Conservation (phyloP, 352 stramenopile species). For the Pythium folliculosum region DNA sequence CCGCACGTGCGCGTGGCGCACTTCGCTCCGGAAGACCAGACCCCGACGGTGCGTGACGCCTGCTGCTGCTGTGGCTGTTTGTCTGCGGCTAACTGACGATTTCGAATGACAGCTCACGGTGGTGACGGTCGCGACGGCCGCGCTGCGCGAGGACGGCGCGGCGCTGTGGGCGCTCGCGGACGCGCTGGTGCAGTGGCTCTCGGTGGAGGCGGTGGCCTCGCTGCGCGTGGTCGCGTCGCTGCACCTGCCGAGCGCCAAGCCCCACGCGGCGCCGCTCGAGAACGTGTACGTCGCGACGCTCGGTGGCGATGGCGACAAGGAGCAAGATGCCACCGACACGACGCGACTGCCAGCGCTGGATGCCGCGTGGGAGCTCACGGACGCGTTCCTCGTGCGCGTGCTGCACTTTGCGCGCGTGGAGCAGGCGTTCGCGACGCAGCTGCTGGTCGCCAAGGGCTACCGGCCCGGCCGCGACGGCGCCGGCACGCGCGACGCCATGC, state of each 20-base stretch:
- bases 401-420: slow-evolving; percentile 61
- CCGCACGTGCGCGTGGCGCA: neutral
- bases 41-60: neutral
- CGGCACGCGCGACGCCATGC: slow-evolving; percentile 52
- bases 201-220: slow-evolving; percentile 34
- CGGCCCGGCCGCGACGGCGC: slow-evolving; percentile 51
- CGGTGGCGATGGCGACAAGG: slow-evolving; percentile 10
- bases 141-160: slow-evolving; percentile 16
- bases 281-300: slow-evolving; percentile 50
- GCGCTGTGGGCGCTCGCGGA: slow-evolving; percentile 50
- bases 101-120: slow-evolving; percentile 28
- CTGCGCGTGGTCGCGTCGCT: slow-evolving; percentile 53
- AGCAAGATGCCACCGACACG: neutral
- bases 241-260: slow-evolving; percentile 63
- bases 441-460: slow-evolving; percentile 69
- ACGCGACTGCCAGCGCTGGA: slow-evolving; percentile 28
- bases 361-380: slow-evolving; percentile 51
- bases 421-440: slow-evolving; percentile 43
- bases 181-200: slow-evolving; percentile 42
- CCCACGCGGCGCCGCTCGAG: slow-evolving; percentile 20
- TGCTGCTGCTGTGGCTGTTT: too few species aligned
- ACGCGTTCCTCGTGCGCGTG: slow-evolving; percentile 49
- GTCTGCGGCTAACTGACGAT: too few species aligned
- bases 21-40: neutral
- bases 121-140: slow-evolving; percentile 39